These are phyloP conservation scores for Aeminium ludgeri DNA, from an alignment of 495 filamentous ascomycete genomes.

Conservation along the genomic window DNA sequence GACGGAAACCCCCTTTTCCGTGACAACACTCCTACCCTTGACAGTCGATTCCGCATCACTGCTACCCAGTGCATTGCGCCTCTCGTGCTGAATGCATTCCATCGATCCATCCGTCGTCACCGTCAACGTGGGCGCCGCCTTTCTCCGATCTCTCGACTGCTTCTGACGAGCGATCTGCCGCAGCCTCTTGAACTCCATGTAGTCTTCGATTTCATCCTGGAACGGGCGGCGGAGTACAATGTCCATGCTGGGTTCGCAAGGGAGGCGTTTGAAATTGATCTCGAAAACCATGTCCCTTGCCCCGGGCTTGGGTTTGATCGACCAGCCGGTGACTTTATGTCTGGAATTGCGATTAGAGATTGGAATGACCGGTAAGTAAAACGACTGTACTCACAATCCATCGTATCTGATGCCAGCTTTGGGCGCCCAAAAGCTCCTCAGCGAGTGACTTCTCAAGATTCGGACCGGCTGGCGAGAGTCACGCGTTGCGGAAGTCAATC, in stretches of 20 bases:
- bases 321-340: constrained; percentile 16
- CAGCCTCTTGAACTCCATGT: constrained; percentile 24
- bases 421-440: constrained; percentile 21
- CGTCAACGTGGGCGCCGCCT: too few species aligned
- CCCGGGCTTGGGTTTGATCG: constrained; percentile 11
- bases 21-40: too few species aligned
- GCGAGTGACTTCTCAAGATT: constrained; percentile 21
- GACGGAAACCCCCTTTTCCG: too few species aligned
- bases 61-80: too few species aligned
- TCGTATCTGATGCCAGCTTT: constrained; percentile 26
- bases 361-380: too few species aligned
- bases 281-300: constrained; percentile 17
- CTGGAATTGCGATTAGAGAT: constrained; percentile 2
- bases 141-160: background rate
- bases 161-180: constrained; percentile 1
- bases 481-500: constrained; percentile 17
- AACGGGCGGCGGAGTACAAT: constrained; percentile 18
- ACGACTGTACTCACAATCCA: constrained; percentile 22
- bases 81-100: too few species aligned
- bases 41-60: too few species aligned
- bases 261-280: constrained; percentile 19
- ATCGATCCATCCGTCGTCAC: too few species aligned
- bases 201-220: constrained; percentile 24
- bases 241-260: constrained; percentile 16
- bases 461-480: constrained; percentile 19